Evolutionary conservation across 2,329 filamentous ascomycete species (phyloP).

Genomic region (Fusarium buharicum): DNA sequence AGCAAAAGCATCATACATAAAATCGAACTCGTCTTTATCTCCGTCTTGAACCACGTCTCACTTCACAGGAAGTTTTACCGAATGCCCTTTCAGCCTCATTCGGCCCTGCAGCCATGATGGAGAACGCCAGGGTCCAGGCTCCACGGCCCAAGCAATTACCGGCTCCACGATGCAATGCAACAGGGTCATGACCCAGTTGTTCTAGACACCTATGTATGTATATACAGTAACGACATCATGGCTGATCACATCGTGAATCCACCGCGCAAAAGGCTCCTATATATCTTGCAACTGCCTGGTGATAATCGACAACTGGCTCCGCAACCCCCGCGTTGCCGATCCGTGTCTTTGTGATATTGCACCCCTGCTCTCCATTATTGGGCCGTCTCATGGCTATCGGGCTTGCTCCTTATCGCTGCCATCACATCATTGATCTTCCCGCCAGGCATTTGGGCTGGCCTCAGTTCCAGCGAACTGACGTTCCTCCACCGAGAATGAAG

Average conservation of each 20-base stretch:
- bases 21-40: background rate
- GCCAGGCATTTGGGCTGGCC: background rate
- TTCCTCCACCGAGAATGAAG: background rate
- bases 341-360: background rate
- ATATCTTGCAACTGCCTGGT: background rate
- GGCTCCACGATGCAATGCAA: slow-evolving; percentile 27
- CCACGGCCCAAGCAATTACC: slow-evolving; percentile 19
- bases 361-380: slow-evolving; percentile 9
- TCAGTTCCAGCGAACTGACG: background rate
- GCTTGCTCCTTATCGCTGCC: background rate
- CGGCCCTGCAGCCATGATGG: slow-evolving; percentile 20
- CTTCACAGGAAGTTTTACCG: background rate
- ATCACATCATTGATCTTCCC: slow-evolving; percentile 5
- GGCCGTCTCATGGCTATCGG: background rate
- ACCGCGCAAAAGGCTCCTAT: background rate
- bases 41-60: background rate
- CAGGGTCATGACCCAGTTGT: slow-evolving; percentile 5
- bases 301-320: slow-evolving; percentile 1
- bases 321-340: slow-evolving; percentile 13
- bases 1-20: background rate
- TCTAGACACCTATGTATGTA: too few relatives aligned
- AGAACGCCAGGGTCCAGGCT: slow-evolving; percentile 24
- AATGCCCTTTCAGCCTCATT: slow-evolving; percentile 25
- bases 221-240: slow-evolving; percentile 6
- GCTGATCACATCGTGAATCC: background rate